phyloP scores from a whole-genome alignment of 495 filamentous ascomycete genomes.

The Annulohypoxylon nitens region DNA sequence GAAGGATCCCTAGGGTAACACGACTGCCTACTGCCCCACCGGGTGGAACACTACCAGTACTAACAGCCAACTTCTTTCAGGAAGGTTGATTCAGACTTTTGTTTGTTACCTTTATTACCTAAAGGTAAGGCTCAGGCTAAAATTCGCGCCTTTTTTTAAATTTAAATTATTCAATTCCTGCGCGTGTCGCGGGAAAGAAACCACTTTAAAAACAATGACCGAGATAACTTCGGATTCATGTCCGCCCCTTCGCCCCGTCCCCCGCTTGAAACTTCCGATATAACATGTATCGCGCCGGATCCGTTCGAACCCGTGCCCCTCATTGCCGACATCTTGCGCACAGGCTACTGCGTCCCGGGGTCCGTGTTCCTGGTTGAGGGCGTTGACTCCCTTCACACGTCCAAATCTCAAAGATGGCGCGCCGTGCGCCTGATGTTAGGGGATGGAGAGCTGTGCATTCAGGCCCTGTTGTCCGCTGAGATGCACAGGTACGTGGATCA shows the following conservation, averaged over 20 bases:
- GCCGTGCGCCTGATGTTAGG: slow-evolving; percentile 56
- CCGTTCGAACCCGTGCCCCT: slow-evolving; percentile 51
- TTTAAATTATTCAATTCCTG: slow-evolving; percentile 9
- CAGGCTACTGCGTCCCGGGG: slow-evolving; percentile 54
- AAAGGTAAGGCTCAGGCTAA: not conserved
- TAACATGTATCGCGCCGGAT: slow-evolving; percentile 50
- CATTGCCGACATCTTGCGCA: slow-evolving; percentile 57
- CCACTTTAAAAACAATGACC: slow-evolving; percentile 30
- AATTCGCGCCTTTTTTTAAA: not conserved
- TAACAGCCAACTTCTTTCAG: slow-evolving; percentile 13
- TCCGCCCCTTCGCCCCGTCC: slow-evolving; percentile 36
- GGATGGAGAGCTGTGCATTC: slow-evolving; percentile 61
- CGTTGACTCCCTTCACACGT: slow-evolving; percentile 51
- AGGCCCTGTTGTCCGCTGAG: slow-evolving; percentile 56
- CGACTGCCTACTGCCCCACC: slow-evolving; percentile 21
- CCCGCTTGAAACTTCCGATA: slow-evolving; percentile 37
- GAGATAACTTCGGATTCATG: slow-evolving; percentile 39
- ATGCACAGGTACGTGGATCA: slow-evolving; percentile 56
- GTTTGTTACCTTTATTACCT: slow-evolving; percentile 7
- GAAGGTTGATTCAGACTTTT: slow-evolving; percentile 30
- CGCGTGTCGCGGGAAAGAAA: slow-evolving; percentile 24
- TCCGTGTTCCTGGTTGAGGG: slow-evolving; percentile 62
- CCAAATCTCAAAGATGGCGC: slow-evolving; percentile 44
- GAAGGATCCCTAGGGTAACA: not conserved
- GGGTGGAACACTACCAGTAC: slow-evolving; percentile 32